Evolutionary conservation across 805 yeast genomes (phyloP).

Genomic region (fission yeast (Schizosaccharomyces pombe)): DNA sequence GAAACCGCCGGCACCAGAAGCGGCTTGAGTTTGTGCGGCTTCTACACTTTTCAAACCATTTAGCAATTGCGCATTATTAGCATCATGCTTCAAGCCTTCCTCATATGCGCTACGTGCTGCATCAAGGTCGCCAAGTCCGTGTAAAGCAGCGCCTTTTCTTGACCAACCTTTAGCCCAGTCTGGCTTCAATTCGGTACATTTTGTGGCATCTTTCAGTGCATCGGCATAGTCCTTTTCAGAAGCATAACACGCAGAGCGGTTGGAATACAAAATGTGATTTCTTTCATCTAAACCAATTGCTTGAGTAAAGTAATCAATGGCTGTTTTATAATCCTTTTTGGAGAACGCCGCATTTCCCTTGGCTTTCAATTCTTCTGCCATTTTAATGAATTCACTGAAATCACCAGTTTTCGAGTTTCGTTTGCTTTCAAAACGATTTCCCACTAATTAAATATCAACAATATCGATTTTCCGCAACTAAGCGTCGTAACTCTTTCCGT

Average conservation of each 20-base stretch:
- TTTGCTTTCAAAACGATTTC: too few relatives aligned
- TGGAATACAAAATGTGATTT: conserved; percentile 79
- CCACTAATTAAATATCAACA: too few relatives aligned
- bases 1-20: conserved; percentile 23
- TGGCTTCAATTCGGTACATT: conserved; percentile 58
- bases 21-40: conserved; percentile 24
- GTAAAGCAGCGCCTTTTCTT: conserved; percentile 80
- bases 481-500: too few relatives aligned
- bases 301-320: conserved; percentile 56
- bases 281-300: conserved; percentile 64
- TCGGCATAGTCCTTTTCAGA: conserved; percentile 47
- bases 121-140: conserved; percentile 61
- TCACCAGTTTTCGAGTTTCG: too few relatives aligned
- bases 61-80: conserved; percentile 64
- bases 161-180: conserved; percentile 90
- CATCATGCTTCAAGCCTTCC: conserved; percentile 61
- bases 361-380: conserved; percentile 27
- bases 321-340: conserved; percentile 60
- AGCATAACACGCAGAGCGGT: conserved; percentile 80
- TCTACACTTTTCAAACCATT: conserved; percentile 55
- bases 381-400: too few relatives aligned
- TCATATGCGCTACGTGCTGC: conserved; percentile 49
- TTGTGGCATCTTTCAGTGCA: conserved; percentile 68
- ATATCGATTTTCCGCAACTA: too few relatives aligned
- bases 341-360: conserved; percentile 85